Conservation (phyloP, 2,329 filamentous ascomycete genomes). For the Coniochaeta sp. region DNA sequence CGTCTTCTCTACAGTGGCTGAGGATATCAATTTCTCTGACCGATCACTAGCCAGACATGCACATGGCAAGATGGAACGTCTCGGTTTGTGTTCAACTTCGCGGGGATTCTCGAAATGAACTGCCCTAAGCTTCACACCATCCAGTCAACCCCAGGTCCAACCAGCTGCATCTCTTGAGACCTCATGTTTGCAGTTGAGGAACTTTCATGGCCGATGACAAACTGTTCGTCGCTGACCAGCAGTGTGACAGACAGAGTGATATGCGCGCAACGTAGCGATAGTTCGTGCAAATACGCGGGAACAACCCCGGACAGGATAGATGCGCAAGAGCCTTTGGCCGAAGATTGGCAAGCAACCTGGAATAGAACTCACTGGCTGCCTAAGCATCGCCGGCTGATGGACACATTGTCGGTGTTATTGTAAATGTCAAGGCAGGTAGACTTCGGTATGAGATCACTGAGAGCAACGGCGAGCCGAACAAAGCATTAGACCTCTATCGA, state of each 20-base stretch:
- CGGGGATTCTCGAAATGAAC: too few species aligned
- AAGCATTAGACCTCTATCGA: too few species aligned
- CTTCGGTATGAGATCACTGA: too few species aligned
- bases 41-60: too few species aligned
- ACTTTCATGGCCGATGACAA: not conserved
- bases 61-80: too few species aligned
- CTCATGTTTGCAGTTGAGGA: not conserved
- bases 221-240: not conserved
- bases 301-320: not conserved
- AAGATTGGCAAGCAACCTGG: not conserved
- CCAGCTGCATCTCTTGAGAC: not conserved
- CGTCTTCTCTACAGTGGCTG: too few species aligned
- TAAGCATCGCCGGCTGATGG: too few species aligned
- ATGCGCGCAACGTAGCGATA: not conserved
- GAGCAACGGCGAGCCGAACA: too few species aligned
- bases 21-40: too few species aligned
- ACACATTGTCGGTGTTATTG: too few species aligned
- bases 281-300: not conserved
- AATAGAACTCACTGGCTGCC: not conserved
- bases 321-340: not conserved
- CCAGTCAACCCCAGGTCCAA: not conserved
- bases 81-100: too few species aligned
- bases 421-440: too few species aligned
- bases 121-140: not conserved
- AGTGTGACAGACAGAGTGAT: not conserved